A percentile compares a stretch with the other conserved stretches of the same genome.
phyloP scores from a whole-genome alignment of 352 stramenopile species.

The Globisporangium lucens region DNA sequence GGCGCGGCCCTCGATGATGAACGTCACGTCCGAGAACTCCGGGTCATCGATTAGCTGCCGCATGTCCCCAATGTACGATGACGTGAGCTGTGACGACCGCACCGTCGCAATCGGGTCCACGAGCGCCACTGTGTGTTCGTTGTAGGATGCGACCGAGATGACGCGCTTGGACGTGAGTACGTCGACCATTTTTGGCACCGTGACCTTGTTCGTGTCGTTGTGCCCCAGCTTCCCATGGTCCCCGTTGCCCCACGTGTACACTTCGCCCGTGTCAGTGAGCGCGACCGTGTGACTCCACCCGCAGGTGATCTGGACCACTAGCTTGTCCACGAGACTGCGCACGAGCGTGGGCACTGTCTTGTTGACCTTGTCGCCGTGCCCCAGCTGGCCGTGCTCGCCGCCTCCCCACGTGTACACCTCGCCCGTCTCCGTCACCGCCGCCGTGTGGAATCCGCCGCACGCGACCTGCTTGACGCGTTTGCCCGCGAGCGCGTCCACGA shows the following conservation, averaged over 20 bases:
- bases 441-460: slow-evolving; percentile 87
- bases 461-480: slow-evolving; percentile 86
- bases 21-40: slow-evolving; percentile 87
- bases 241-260: slow-evolving; percentile 94
- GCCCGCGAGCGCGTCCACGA: slow-evolving; percentile 64
- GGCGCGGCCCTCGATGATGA: slow-evolving; percentile 81
- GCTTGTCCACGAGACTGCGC: slow-evolving; percentile 81
- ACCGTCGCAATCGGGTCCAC: slow-evolving; percentile 78
- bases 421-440: slow-evolving; percentile 79
- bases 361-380: slow-evolving; percentile 96
- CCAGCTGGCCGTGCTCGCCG: slow-evolving; percentile 93
- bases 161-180: slow-evolving; percentile 91
- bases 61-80: slow-evolving; percentile 89
- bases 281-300: slow-evolving; percentile 96
- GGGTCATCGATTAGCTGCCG: slow-evolving; percentile 90
- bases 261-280: slow-evolving; percentile 89
- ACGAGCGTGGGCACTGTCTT: slow-evolving; percentile 92
- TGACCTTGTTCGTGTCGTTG: slow-evolving; percentile 93
- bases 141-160: slow-evolving; percentile 97
- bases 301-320: slow-evolving; percentile 94
- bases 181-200: slow-evolving; percentile 91
- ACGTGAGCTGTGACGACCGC: slow-evolving; percentile 77
- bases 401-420: slow-evolving; percentile 89
- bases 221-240: slow-evolving; percentile 95
- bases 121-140: slow-evolving; percentile 95